Evolutionary conservation across 2,329 filamentous ascomycete genomes (phyloP).

Genomic region (Mycosphaerelloides madeirae): DNA sequence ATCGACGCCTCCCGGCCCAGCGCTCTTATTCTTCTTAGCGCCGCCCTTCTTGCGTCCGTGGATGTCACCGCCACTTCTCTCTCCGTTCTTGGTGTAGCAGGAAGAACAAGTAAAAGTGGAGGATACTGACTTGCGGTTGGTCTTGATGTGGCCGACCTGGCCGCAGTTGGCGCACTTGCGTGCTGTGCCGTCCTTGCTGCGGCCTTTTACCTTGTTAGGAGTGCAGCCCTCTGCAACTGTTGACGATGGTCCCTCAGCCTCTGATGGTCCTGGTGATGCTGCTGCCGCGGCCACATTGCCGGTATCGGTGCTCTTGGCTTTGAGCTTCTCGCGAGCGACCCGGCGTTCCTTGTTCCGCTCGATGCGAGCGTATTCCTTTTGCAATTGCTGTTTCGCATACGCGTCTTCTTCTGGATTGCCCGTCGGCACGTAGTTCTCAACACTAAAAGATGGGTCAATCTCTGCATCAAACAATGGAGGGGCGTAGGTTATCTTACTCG

Average conservation of each 20-base stretch:
- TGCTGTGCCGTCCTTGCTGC: conserved; percentile 61
- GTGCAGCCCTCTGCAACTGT: conserved; percentile 18
- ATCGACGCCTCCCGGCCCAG: conserved; percentile 9
- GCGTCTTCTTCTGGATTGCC: conserved; percentile 63
- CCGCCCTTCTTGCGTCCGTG: conserved; percentile 13
- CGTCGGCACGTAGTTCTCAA: conserved; percentile 59
- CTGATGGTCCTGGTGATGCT: conserved; percentile 40
- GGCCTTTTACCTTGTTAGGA: conserved; percentile 34
- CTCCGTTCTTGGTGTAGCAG: conserved; percentile 10
- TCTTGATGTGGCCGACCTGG: conserved; percentile 95
- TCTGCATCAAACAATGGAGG: neutral
- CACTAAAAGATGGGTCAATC: conserved; percentile 38
- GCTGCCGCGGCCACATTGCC: conserved; percentile 41
- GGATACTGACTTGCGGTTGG: conserved; percentile 83
- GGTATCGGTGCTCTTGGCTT: conserved; percentile 46
- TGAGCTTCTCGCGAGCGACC: conserved; percentile 85
- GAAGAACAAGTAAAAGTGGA: conserved; percentile 23
- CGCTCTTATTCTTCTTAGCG: conserved; percentile 4
- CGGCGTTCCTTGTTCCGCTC: conserved; percentile 88
- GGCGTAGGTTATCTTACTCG: no score
- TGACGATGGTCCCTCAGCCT: conserved; percentile 41
- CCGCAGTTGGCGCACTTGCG: conserved; percentile 98
- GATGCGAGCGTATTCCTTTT: conserved; percentile 74
- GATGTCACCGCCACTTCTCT: conserved; percentile 12
- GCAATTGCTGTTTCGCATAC: conserved; percentile 54